Base-by-base conservation (phyloP, 345 rosid genomes). In the Conringia planisiliqua region DNA sequence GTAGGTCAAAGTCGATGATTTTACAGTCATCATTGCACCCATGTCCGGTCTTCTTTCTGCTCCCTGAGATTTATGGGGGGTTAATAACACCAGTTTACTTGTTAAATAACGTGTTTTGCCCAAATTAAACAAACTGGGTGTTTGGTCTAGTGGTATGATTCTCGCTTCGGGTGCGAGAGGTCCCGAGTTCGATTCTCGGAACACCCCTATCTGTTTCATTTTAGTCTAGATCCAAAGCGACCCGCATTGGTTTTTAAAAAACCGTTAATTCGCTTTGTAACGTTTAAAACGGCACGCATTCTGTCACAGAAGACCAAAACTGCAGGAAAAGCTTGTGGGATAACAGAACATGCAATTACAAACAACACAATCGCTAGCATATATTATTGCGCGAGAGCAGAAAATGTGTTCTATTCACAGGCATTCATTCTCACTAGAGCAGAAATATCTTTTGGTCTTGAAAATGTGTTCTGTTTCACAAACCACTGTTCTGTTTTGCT, bases 71-170 rank as follows among this genome's bases (percentile, higher is more conserved):
- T 33, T 17, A 33, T 58, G 14, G 3, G 26, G 26, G 26, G 1
- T 35, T 58, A 10, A 57, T 58, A 36, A 0, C 5, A 57, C 1
- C 0, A 0, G 2, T 8, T 58, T 22, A 22, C 24, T 1, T 2
- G 1, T 2, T 32, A 16, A n/a, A 5, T 32, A 9, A 0, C 4
- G 2, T 10, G 5, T 59, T 35, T 5, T 3, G 16, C 7, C 5
- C 0, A 2, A 2, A 3, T 3, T 0, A 48, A 58, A 3, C 18
- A 6, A 38, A 10, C 0, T 0, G 91, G 88, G 88, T 86, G 91
- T 85, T 89, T 93, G 92, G 96, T 90, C 96, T 87, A 86, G 97
- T 90, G 93, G 92, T 85, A 90, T 90, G 97, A 90, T 89, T 93
- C 93, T 89, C 88, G 90, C 97, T 89, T 90, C 91, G 90, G 97